Evolutionary conservation across 2,329 filamentous ascomycete species (phyloP).

Genomic region (Talaromyces marneffei): DNA sequence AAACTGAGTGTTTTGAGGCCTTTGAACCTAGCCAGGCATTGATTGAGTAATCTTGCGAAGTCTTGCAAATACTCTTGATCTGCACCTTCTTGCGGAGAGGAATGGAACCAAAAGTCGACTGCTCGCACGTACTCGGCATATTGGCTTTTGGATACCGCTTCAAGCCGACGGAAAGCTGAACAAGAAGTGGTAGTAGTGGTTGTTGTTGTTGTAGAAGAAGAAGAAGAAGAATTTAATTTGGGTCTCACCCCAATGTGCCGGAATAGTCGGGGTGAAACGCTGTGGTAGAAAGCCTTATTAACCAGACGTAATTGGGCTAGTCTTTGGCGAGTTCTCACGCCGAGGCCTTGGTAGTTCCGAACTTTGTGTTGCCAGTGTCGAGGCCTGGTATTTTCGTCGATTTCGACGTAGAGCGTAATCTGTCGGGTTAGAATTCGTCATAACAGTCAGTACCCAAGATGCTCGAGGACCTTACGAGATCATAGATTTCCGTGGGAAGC

Average conservation of each 20-base stretch:
- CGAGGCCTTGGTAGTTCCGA: not conserved
- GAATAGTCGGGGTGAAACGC: not conserved
- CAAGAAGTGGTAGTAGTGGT: too few relatives aligned
- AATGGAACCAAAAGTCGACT: not conserved
- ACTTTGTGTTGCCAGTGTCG: not conserved
- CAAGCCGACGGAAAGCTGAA: not conserved
- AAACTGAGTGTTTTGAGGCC: not conserved
- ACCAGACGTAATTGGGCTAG: not conserved
- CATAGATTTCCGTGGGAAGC: not conserved
- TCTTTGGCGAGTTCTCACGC: not conserved
- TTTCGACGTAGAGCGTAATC: not conserved
- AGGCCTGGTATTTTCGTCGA: not conserved
- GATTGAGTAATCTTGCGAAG: not conserved
- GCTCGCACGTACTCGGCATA: not conserved
- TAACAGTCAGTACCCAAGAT: not conserved
- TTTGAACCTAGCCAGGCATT: not conserved
- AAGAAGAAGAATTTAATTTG: too few relatives aligned
- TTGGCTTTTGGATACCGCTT: not conserved
- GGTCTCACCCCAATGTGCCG: not conserved
- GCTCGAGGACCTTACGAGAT: not conserved
- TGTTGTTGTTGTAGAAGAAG: too few relatives aligned
- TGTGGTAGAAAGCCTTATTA: not conserved
- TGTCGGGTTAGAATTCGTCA: not conserved
- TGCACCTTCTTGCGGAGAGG: not conserved
- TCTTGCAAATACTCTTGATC: not conserved